Evolutionary conservation across 176 grass and related monocot genomes (phyloP), one percentile per base, ranked within the genome.

Genomic region (sorghum (Sorghum bicolor)): DNA sequence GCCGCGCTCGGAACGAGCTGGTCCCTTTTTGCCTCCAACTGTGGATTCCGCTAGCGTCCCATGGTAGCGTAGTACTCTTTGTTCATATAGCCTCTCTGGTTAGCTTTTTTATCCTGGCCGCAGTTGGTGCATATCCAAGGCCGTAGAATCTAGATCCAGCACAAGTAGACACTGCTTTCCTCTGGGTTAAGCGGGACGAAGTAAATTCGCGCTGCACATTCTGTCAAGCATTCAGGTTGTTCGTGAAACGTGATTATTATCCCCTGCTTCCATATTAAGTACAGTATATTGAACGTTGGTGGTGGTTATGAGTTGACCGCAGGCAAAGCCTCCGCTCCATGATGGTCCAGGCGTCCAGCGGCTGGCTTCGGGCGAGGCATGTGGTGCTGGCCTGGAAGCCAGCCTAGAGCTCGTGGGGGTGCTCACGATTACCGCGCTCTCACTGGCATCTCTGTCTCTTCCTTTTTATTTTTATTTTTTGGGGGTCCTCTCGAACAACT

Each of bases 231-330:
- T 25, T 60, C 55, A 25, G n/a, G 57, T 61, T 61, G n/a, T 61
- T 61, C n/a, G 3, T 61, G 57, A 61, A 61, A 61, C 57, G n/a
- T 61, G n/a, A 61, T 61, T 61, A 61, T 26, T 61, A 61, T 26
- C 57, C 22, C 57, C 57, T 58, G 55, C 7, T 61, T 61, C n/a
- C n/a, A 61, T 61, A 61, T 26, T 26, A 11, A 60, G 55, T 60
- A 53, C 12, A n/a, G 1, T 14, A 53, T 53, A 9, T 55, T 57
- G 10, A 63, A 16, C 61, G 29, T 57, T 57, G 73, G 34, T 40
- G 82, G 87, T 86, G 41, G 78, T 77, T 86, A 76, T 63, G 83
- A 82, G 83, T 86, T 89, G 83, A 86, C 88, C 33, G 72, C 20
- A 44, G 76, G 76, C 25, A 14, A 4, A 13, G 44, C 37, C 37